Base-by-base conservation (phyloP, 192 early-diverging fungal genomes). In the Podochytrium sp. region DNA sequence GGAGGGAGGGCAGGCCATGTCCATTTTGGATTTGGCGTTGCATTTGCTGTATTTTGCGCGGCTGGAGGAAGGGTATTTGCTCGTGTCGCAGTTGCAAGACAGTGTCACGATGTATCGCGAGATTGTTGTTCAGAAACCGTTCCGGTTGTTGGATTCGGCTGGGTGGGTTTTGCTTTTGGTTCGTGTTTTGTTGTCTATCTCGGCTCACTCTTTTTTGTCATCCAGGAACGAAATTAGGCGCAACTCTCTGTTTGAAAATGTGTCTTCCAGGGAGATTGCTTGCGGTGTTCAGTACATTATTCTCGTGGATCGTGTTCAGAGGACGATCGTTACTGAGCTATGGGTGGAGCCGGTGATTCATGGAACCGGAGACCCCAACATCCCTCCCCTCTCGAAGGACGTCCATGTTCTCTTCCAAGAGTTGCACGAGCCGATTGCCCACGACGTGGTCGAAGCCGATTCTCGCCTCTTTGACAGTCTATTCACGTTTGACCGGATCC, bases 101-200 rank as follows among this genome's bases (percentile, higher is more conserved):
- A 71, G 67, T 51, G 71, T 82, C 1, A 84, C 85, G 29, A 67
- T 87, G 40, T 84, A 80, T 60, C 79, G 77, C 25, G 85, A 87
- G 64, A 43, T 77, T 7, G 7, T 34, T 2, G 18, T 73, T 5
- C 23, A 20, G 23, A 41, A 77, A 30, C 32, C 23, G 6, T 47
- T 71, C 10, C 40, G 53, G 52, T 7, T 61, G 20, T 33, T 63
- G 23, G 60, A 69, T 37, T 6, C 25, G 16, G 34, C n/a, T 16
- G 71, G 56, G 10, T 61, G 41, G 39, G 43, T 10, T 23, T 23
- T 76, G 57, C n/a, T n/a, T n/a, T 20, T 18, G 16, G 33, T 39
- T 14, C 32, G 30, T 40, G 43, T 10, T 47, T 47, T 47, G 43
- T 7, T 7, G 12, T 10, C 7, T 57, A 27, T 23, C 25, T 23